phyloP scores from a whole-genome alignment of 225 moss, liverwort and hornwort genomes.

The Pleurozium schreberi region DNA sequence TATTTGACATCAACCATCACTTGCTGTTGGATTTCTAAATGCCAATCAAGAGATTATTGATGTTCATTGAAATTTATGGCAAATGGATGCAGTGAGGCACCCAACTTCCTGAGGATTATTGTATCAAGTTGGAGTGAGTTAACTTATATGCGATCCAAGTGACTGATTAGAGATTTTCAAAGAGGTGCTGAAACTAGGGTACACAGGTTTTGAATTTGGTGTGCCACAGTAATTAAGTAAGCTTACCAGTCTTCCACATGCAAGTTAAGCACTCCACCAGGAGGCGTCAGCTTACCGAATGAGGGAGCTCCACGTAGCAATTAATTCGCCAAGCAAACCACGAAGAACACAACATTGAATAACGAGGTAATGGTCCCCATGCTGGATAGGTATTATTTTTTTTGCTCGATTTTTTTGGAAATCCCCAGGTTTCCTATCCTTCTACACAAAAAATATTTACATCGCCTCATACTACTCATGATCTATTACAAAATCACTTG shows the following conservation, averaged over 20 bases:
- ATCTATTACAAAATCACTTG: too few relatives aligned
- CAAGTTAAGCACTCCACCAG: neutral
- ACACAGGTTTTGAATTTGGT: neutral
- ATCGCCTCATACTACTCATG: too few relatives aligned
- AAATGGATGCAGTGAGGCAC: slow-evolving; percentile 6
- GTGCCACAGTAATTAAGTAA: neutral
- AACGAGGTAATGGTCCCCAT: neutral
- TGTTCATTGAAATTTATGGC: slow-evolving; percentile 52
- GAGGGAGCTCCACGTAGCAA: neutral
- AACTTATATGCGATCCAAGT: neutral
- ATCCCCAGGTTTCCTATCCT: too few relatives aligned
- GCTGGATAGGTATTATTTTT: neutral
- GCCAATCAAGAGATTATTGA: slow-evolving; percentile 63
- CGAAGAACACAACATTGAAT: neutral
- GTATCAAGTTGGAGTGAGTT: neutral
- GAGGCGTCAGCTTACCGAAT: neutral
- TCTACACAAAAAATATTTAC: too few relatives aligned
- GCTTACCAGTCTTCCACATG: neutral
- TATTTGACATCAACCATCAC: neutral
- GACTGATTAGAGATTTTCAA: neutral
- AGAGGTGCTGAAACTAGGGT: neutral
- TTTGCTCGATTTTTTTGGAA: neutral
- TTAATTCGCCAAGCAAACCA: neutral
- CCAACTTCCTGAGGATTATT: neutral
- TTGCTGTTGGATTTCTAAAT: slow-evolving; percentile 20